These are phyloP conservation scores for Angomonas ambiguus DNA, from an alignment of 208 protist genomes.

Conservation along the genomic window DNA sequence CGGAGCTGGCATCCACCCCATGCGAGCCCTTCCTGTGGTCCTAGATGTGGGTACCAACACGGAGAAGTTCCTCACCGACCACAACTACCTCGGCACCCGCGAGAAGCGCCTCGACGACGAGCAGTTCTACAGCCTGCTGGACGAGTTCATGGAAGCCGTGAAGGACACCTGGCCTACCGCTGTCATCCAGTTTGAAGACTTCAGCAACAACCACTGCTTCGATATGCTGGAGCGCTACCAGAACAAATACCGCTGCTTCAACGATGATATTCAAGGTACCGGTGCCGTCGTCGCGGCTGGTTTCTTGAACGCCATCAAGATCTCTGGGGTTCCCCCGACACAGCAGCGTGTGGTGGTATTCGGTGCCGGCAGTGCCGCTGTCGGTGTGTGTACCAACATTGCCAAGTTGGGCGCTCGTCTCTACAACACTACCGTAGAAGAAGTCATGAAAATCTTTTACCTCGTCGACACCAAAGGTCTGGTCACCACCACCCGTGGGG, in stretches of 20 bases:
- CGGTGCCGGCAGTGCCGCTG: constrained; percentile 92
- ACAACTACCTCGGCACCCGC: constrained; percentile 82
- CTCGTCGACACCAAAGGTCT: constrained; percentile 92
- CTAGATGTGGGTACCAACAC: constrained; percentile 93
- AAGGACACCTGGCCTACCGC: constrained; percentile 76
- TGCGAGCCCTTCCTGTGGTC: constrained; percentile 80
- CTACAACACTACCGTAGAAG: constrained; percentile 56
- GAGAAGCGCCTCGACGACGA: constrained; percentile 55
- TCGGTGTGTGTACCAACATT: constrained; percentile 94
- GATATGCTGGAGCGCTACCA: constrained; percentile 92
- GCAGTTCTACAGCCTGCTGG: constrained; percentile 88
- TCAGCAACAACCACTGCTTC: constrained; percentile 93
- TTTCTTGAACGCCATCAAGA: constrained; percentile 85
- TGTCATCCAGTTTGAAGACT: constrained; percentile 96
- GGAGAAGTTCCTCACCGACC: constrained; percentile 62
- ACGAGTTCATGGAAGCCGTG: constrained; percentile 89
- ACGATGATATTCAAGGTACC: constrained; percentile 98
- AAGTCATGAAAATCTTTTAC: constrained; percentile 86
- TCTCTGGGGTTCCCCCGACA: constrained; percentile 37
- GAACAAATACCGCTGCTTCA: constrained; percentile 93
- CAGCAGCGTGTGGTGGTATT: constrained; percentile 84
- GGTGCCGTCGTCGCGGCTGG: constrained; percentile 92
- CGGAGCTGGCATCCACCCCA: constrained; percentile 82
- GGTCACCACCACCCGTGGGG: constrained; percentile 76
- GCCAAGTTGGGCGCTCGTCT: constrained; percentile 60